Base-by-base conservation (phyloP, 1,284 basidiomycete species). In the Schizophyllum amplum region DNA sequence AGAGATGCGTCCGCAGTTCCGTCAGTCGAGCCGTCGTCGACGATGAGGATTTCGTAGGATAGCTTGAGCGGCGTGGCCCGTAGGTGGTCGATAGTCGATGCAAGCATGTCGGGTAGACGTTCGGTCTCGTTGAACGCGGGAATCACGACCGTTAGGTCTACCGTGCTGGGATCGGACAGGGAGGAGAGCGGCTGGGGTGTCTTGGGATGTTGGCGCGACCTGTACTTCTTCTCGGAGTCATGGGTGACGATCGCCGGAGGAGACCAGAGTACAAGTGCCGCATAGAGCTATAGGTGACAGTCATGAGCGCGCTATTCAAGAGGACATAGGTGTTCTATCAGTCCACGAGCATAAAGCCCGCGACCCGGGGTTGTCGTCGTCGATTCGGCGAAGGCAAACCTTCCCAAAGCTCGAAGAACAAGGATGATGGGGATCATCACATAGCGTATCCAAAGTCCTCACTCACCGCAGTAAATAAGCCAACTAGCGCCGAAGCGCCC, bases 41-140 rank as follows among this genome's bases (percentile, higher is more conserved):
- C 83, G 55, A 98, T 81, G 62, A 98, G 64, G 47, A 98, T 78
- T 68, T 97, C 94, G 68, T 81, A 84, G 1, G 83, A 77, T 33
- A 81, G 77, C 55, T 67, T 68, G 48, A 67, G 55, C 11, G 65
- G 54, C 17, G 68, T 59, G 1, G 76, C 69, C 3, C 68, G 66
- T 47, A 86, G 77, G 66, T 88, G 82, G 20, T 73, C 78, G 54
- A 95, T 71, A 5, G 92, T 83, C 23, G 85, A 82, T 4, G 77
- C 72, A 62, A 98, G 81, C 93, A 97, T 97, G 47, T 73, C 67
- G 0, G 86, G 86, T n/a, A 98, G 75, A 5, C 94, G 81, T 15
- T 79, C 71, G 7, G 82, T 81, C 71, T 97, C 94, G 66, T 97
- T 97, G 76, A 86, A 98, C 0, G 94, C 94, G 13, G 94, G 94